Conservation (phyloP, 495 filamentous ascomycete genomes). For the Penicillium manginii region DNA sequence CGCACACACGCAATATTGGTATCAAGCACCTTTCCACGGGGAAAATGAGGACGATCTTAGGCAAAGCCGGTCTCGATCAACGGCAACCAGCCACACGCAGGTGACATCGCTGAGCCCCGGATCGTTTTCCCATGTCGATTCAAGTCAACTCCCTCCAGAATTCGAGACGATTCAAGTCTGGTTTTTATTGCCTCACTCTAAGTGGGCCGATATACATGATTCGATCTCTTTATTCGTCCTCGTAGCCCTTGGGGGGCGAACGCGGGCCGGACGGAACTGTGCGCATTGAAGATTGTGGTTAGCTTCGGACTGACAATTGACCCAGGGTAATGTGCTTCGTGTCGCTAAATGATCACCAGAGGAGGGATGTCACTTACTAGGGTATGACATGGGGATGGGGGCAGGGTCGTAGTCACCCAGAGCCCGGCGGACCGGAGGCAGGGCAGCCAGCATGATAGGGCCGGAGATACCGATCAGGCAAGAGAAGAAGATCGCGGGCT, state of each 20-base stretch:
- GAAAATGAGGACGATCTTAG: conserved; percentile 7
- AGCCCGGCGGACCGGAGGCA: conserved; percentile 67
- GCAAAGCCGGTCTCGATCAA: conserved; percentile 14
- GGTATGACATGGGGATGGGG: conserved; percentile 85
- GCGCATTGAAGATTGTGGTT: conserved; percentile 9
- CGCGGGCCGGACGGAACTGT: conserved; percentile 78
- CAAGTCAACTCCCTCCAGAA: conserved; percentile 10
- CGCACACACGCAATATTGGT: conserved; percentile 32
- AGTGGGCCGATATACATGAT: conserved; percentile 6
- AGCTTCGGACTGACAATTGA: background rate
- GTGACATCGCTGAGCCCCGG: conserved; percentile 15
- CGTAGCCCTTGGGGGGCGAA: conserved; percentile 73
- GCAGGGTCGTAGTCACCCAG: conserved; percentile 73
- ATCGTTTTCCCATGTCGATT: conserved; percentile 15
- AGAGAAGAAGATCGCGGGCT: conserved; percentile 87
- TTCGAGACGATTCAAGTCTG: conserved; percentile 1
- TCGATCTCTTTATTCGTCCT: conserved; percentile 57
- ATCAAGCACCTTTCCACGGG: conserved; percentile 29
- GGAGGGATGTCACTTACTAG: conserved; percentile 60
- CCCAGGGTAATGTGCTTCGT: too few species aligned
- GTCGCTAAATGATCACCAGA: too few species aligned
- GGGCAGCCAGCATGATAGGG: conserved; percentile 65
- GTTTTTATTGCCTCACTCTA: background rate
- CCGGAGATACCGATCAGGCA: conserved; percentile 71
- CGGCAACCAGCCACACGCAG: conserved; percentile 7